A percentile compares a stretch with the other conserved stretches of the same genome.
Conservation (phyloP, 208 protist genomes). For the Leishmania major region DNA sequence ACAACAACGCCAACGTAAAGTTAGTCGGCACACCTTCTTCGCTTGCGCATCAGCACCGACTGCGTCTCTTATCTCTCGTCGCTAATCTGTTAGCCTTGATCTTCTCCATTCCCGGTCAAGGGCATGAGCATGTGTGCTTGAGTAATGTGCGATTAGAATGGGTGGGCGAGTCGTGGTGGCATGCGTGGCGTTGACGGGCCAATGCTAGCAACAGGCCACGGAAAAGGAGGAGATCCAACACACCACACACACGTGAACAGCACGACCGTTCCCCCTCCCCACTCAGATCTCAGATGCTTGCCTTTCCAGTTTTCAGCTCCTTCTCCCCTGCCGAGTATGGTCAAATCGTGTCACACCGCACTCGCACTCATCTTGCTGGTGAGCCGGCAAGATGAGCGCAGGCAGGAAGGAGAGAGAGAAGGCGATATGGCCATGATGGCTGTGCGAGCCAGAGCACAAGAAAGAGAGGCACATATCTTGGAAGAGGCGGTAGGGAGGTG, state of each 20-base stretch:
- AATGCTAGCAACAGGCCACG: not conserved
- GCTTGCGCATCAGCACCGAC: not conserved
- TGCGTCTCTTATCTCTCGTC: not conserved
- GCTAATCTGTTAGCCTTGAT: not conserved
- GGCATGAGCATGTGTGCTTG: not conserved
- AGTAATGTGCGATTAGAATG: not conserved
- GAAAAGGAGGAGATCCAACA: not conserved
- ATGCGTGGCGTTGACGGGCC: not conserved
- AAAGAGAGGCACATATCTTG: not conserved
- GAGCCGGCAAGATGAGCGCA: not conserved
- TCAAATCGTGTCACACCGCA: not conserved
- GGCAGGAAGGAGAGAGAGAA: not conserved
- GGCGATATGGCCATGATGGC: not conserved
- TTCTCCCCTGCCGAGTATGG: not conserved
- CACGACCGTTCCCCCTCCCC: not conserved
- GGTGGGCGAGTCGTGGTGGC: not conserved
- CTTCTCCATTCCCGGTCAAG: not conserved
- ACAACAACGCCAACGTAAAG: not conserved
- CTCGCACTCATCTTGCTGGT: not conserved
- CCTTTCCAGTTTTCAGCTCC: not conserved
- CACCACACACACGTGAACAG: not conserved
- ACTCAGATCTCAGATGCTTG: not conserved
- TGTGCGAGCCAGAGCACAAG: not conserved
- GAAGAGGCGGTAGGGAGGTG: not conserved
- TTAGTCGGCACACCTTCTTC: not conserved